Evolutionary conservation across 805 yeast genomes (phyloP).

Genomic region (Hanseniaspora lachancei): DNA sequence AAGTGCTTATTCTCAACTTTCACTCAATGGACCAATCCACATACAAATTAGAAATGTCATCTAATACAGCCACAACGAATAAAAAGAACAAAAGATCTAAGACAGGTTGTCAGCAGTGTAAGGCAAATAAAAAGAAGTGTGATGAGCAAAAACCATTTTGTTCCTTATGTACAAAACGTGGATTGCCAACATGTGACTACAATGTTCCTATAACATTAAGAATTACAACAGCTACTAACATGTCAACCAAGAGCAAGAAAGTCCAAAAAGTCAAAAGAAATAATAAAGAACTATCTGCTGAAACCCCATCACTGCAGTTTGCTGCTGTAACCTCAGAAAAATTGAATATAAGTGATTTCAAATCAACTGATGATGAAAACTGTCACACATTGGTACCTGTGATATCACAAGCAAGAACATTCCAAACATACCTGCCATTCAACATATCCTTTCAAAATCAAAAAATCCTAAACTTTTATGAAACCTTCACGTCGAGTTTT

Average conservation of each 20-base stretch:
- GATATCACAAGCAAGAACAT: constrained; percentile 2
- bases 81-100: constrained; percentile 1
- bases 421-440: constrained; percentile 6
- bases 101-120: constrained; percentile 4
- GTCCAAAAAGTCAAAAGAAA: neutral
- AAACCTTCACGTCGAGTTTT: constrained; percentile 9
- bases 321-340: neutral
- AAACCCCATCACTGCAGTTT: neutral
- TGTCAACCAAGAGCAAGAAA: neutral
- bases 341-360: neutral
- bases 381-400: neutral
- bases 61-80: neutral
- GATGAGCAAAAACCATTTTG: constrained; percentile 5
- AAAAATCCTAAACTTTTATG: constrained; percentile 9
- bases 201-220: neutral
- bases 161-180: neutral
- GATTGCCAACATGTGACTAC: neutral
- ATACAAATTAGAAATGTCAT: neutral
- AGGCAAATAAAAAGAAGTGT: neutral
- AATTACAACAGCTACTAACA: neutral
- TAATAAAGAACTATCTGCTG: neutral
- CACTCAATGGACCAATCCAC: no score
- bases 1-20: no score
- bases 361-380: neutral
- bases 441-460: constrained; percentile 10